Percentiles rank a stretch among this genome's conserved stretches.
Evolutionary conservation across 805 yeast genomes (phyloP).

Genomic region (Starmerella floricola): DNA sequence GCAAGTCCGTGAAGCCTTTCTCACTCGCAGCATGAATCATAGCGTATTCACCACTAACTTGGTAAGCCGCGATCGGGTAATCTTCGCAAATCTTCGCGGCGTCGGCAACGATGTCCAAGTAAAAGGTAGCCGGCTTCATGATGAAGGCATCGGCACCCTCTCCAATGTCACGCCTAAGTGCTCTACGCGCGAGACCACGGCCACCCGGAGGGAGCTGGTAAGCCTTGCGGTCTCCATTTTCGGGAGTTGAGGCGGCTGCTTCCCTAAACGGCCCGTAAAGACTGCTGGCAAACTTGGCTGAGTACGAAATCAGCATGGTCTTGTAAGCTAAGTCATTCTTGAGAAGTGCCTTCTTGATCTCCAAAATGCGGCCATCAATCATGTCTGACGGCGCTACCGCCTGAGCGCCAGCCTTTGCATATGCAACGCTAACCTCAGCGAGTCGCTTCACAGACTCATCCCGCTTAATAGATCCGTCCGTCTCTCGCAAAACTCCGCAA

Average conservation of each 20-base stretch:
- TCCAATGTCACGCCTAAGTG: slow-evolving; percentile 65
- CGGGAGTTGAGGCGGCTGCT: slow-evolving; percentile 87
- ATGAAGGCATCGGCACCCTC: slow-evolving; percentile 96
- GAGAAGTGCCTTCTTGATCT: slow-evolving; percentile 74
- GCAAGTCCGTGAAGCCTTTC: slow-evolving; percentile 79
- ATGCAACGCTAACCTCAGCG: slow-evolving; percentile 89
- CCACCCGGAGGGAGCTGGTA: slow-evolving; percentile 93
- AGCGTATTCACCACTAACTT: slow-evolving; percentile 94
- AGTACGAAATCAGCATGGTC: slow-evolving; percentile 80
- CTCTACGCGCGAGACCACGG: slow-evolving; percentile 86
- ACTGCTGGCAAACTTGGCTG: slow-evolving; percentile 86
- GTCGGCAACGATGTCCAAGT: slow-evolving; percentile 79
- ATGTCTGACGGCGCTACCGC: slow-evolving; percentile 95
- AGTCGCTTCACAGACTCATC: slow-evolving; percentile 64
- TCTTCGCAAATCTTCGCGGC: slow-evolving; percentile 73
- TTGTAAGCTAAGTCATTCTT: slow-evolving; percentile 74
- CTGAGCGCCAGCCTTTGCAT: slow-evolving; percentile 91
- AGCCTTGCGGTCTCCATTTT: slow-evolving; percentile 79
- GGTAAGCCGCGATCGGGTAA: slow-evolving; percentile 87
- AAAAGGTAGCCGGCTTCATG: slow-evolving; percentile 92
- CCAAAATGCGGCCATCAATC: slow-evolving; percentile 89
- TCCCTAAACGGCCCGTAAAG: slow-evolving; percentile 96
- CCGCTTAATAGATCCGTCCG: slow-evolving; percentile 71
- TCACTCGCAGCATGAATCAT: slow-evolving; percentile 98
- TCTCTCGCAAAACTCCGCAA: slow-evolving; percentile 78